Evolutionary conservation across 495 filamentous ascomycete genomes (phyloP), one percentile per base, ranked within the genome.

Genomic region (Entonaema liquescens): DNA sequence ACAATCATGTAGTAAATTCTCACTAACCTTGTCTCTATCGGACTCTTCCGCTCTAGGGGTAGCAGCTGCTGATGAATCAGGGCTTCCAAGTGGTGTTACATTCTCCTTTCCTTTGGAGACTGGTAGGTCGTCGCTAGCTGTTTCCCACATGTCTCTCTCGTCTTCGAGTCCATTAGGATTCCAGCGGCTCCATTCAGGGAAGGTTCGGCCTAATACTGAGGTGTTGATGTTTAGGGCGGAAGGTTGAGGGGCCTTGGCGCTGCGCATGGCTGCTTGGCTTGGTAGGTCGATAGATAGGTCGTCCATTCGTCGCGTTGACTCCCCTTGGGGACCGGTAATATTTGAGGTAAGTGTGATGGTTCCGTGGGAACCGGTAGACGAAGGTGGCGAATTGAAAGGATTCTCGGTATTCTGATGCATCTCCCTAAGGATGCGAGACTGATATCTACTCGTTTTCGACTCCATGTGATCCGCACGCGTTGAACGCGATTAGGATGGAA

Each of bases 181-280:
- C 54, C 70, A 72, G 12, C 75, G 72, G 42, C 76, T 80, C 82
- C 82, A 90, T 69, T 90, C 84, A 23, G 89, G 89, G 77, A 91
- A 90, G 57, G 85, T 82, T 70, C 84, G 85, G 23, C 85, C 86
- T 49, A 91, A 80, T 36, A 84, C 88, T 8, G 88, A 91, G 6
- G 88, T 90, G 79, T 90, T 87, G 72, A 90, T 83, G 33, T 65
- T 55, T 19, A 71, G 66, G 15, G 67, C 44, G 44, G 65, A 35
- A 23, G 57, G 65, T n/a, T 67, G 71, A 15, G 70, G 42, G 5
- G 59, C 29, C 40, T 71, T 74, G 5, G 55, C 21, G 28, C 52
- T 36, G 3, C 67, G 62, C 71, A 60, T 63, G 33, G 63, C 44
- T 36, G 61, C 52, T 52, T 70, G 57, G 54, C 58, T 70, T 11